Percentiles rank a stretch among this genome's conserved stretches.
Conservation (phyloP, 2,329 filamentous ascomycete species). For the Calycina herbarum region DNA sequence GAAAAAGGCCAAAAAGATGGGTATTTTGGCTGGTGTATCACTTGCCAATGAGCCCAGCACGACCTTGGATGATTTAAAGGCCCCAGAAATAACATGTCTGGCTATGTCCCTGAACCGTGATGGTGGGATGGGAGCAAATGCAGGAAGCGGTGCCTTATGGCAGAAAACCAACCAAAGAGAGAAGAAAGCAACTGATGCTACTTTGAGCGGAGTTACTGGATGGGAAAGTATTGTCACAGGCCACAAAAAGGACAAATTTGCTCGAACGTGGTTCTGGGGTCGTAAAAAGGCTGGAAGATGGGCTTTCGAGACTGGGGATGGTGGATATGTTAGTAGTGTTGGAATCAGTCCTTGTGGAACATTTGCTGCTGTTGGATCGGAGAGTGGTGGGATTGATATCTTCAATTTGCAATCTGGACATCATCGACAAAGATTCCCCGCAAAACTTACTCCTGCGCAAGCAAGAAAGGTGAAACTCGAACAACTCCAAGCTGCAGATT, state of each 20-base stretch:
- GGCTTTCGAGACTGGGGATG: constrained; percentile 86
- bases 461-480: constrained; percentile 72
- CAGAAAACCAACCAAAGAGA: constrained; percentile 66
- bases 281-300: constrained; percentile 89
- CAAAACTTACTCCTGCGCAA: constrained; percentile 73
- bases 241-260: constrained; percentile 80
- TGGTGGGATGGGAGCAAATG: constrained; percentile 84
- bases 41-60: constrained; percentile 61
- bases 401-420: constrained; percentile 94
- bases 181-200: constrained; percentile 64
- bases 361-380: constrained; percentile 87
- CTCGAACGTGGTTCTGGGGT: constrained; percentile 98
- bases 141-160: constrained; percentile 80
- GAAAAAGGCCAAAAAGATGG: constrained; percentile 85
- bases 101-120: constrained; percentile 92
- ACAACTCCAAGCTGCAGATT: constrained; percentile 46
- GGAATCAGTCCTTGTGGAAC: constrained; percentile 89
- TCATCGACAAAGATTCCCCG: constrained; percentile 85
- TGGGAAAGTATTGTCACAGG: constrained; percentile 98
- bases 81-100: constrained; percentile 87
- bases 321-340: constrained; percentile 79
- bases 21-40: constrained; percentile 61
- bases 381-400: constrained; percentile 82
- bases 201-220: constrained; percentile 75
- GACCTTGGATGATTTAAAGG: constrained; percentile 75